Base-by-base conservation (phyloP, 2,329 filamentous ascomycete species). In the Didymella pomorum region DNA sequence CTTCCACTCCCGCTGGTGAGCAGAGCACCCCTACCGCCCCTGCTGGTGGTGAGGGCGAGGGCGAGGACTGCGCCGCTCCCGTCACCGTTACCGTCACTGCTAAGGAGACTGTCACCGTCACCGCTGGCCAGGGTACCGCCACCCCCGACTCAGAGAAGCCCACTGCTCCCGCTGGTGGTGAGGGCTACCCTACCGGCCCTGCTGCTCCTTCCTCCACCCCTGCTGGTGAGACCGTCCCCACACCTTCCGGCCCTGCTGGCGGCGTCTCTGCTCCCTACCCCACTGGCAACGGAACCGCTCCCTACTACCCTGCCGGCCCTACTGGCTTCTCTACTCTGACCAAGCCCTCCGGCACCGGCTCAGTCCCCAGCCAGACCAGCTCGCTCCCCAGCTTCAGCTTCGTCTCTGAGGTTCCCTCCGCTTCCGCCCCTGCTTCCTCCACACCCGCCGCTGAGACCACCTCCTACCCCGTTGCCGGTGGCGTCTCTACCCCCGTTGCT, bases 31-130 rank as follows among this genome's bases (percentile, higher is more conserved):
- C 54, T 43, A 53, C 56, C 52, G 46, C 39, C 29, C 49, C 48
- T 35, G 61, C 50, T 43, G 64, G 63, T 44, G 49, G 49, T 45
- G 49, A 52, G 45, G 49, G 48, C 26, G 31, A 39, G 35, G 61
- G 58, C 54, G 70, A 65, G 58, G 70, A 72, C 51, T 77, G 74
- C 66, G 63, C 66, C 56, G 60, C 62, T 56, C 70, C 75, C 18
- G 69, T 72, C 49, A 77, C 75, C 41, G 74, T 76, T 42, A 77
- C 75, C 28, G 71, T 75, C 33, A 77, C 75, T 48, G 57, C 65
- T 20, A 70, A 75, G 68, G 73, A 77, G 72, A 77, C 74, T 61
- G 72, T 78, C 66, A 72, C 68, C 41, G 74, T 78, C 56, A 75
- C 72, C 51, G 66, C 63, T 61, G 71, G 65, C 46, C 18, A 64